Base-by-base conservation (phyloP, 306 rosid genomes). In the Inga leiocalycina region DNA sequence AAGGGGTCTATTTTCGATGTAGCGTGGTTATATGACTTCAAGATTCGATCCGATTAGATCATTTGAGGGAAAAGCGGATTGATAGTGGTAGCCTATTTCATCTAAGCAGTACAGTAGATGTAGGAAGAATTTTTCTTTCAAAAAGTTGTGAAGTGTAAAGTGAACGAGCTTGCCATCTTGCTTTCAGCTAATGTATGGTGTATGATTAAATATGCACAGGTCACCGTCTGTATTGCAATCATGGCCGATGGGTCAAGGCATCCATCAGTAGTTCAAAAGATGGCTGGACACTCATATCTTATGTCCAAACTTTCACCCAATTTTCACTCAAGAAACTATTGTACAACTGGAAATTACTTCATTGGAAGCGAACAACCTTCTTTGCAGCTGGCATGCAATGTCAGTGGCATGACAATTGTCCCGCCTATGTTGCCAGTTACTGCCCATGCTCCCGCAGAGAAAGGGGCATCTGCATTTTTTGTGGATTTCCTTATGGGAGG, bases 401-500 rank as follows among this genome's bases (percentile, higher is more conserved):
- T 35, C 84, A 66, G 84, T 44, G 87, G 92, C 84, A 78, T 90
- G 87, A 89, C 91, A 0, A 78, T 67, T 19, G 73, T 77, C 22
- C 87, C 92, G 0, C 79, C 76, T 56, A 1, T 85, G 74, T 78
- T 86, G 61, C 81, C 88, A 0, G 27, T 94, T 69, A 76, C 81
- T 35, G 93, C 49, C 22, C 90, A 87, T 49, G 92, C 98, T 70
- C 98, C 98, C 0, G 59, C 88, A 5, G 98, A 94, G 91, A 91
- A 90, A 86, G 95, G 97, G 72, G 82, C 71, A 1, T 20, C 82
- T 80, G 91, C 71, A 2, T 94, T 94, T 87, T 34, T 87, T 3
- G 69, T 88, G 8, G 97, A 94, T 85, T 94, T 94, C 76, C 89
- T 94, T 77, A 94, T 94, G 98, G 98, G 98, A 61, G 98, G 98